Base-by-base conservation (phyloP, 2,329 filamentous ascomycete species). In the Fusarium odoratissimum region DNA sequence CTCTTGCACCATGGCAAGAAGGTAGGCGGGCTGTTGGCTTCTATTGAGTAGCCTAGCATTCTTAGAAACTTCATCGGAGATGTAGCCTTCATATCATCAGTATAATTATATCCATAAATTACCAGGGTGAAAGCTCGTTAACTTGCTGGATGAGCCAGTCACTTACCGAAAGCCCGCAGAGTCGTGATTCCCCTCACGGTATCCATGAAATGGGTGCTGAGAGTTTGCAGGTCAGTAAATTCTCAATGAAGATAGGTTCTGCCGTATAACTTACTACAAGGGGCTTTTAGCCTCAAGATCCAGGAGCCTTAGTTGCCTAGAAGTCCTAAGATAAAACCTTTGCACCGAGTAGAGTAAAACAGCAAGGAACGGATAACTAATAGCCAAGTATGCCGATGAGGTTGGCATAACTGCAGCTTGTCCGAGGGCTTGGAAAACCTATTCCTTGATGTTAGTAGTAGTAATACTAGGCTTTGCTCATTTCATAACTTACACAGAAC, bases 201-300 rank as follows among this genome's bases (percentile, higher is more conserved):
- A 69, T 90, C 88, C n/a, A 86, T 82, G 71, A 90, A 91, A 67
- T 90, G 83, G 0, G 83, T 79, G 73, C 82, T 83, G 13, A 23
- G 6, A 2, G 17, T 17, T n/a, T 21, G 19, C 13, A 23, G 23
- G 31, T 58, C 33, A 75, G 41, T 1, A 8, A 37, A 4, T 78
- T 75, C 23, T 46, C n/a, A 0, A 28, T 12, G 2, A 19, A 14
- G 21, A 8, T 46, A 16, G 10, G 6, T 6, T 6, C 1, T 4
- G 21, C 3, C 0, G 1, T 14, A 13, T 28, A 0, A 73, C 77
- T 71, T n/a, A 78, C 74, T 78, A 79, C 9, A 79, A n/a, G 0
- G 89, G 89, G 3, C 86, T 86, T 71, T 91, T 91, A 1, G 87
- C 84, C 77, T 91, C 90, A 1, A 92, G 83, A 52, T 91, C 89